Conservation (phyloP, 2,329 filamentous ascomycete species). For the Ophiostoma populinum region DNA sequence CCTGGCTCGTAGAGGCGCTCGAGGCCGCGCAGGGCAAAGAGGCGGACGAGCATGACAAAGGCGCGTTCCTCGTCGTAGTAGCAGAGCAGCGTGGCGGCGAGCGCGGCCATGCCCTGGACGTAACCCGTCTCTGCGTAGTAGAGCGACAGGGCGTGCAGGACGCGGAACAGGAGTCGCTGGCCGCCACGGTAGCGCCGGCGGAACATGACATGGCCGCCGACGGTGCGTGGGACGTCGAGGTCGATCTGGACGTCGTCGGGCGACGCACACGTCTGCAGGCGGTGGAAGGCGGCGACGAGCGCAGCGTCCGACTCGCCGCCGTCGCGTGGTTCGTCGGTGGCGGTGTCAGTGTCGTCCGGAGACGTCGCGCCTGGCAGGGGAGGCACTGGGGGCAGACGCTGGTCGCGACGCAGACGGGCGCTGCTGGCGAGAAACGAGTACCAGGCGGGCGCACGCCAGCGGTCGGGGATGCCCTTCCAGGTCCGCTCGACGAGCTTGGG, state of each 20-base stretch:
- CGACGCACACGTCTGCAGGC: conserved; percentile 55
- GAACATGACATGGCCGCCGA: conserved; percentile 96
- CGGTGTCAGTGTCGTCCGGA: not conserved
- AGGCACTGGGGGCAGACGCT: conserved; percentile 1
- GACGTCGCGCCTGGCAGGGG: not conserved
- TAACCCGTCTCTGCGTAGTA: conserved; percentile 88
- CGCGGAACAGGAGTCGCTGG: conserved; percentile 78
- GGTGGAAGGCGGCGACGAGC: conserved; percentile 54
- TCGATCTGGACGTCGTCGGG: conserved; percentile 95
- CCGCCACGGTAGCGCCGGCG: conserved; percentile 78
- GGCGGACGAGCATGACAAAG: conserved; percentile 89
- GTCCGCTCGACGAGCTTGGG: conserved; percentile 79
- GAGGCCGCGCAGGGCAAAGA: conserved; percentile 80
- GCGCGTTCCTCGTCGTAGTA: conserved; percentile 93
- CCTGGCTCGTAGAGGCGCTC: conserved; percentile 70
- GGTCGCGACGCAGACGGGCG: conserved; percentile 29
- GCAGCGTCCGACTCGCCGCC: conserved; percentile 50
- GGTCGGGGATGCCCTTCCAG: conserved; percentile 96
- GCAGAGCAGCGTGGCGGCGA: conserved; percentile 81
- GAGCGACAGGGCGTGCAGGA: conserved; percentile 78
- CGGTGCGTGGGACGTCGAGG: conserved; percentile 86
- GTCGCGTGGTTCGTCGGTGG: conserved; percentile 13
- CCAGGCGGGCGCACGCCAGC: conserved; percentile 88
- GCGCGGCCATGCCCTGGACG: conserved; percentile 91
- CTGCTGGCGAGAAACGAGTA: conserved; percentile 76